Conservation (phyloP, 441 rosid genomes). For the Rhodomyrtus psidioides region DNA sequence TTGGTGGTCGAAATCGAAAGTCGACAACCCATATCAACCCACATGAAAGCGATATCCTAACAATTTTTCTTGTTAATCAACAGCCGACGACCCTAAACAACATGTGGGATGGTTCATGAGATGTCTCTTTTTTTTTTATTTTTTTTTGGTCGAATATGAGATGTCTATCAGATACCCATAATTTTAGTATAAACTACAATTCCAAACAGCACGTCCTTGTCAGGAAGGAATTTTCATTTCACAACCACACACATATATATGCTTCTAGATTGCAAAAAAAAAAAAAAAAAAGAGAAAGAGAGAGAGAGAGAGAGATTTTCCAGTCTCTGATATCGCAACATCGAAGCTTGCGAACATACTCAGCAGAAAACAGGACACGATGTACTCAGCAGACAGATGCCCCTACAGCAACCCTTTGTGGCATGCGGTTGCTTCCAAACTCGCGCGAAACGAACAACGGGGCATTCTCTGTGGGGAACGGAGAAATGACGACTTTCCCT, state of each 20-base stretch:
- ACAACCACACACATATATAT: not conserved
- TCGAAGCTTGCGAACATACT: not conserved
- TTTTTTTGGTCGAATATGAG: too few species aligned
- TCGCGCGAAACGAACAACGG: not conserved
- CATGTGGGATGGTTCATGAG: not conserved
- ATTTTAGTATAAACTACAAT: not conserved
- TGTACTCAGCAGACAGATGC: not conserved
- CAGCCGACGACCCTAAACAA: not conserved
- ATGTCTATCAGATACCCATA: not conserved
- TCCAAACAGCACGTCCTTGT: not conserved
- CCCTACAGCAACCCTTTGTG: not conserved
- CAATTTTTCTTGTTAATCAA: not conserved
- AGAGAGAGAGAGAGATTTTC: not conserved
- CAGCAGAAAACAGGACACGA: not conserved
- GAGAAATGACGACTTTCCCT: constrained; percentile 33
- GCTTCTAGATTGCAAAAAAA: not conserved
- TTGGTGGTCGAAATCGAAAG: not conserved
- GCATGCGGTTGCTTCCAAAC: not conserved
- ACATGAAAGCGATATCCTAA: not conserved
- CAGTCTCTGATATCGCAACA: not conserved
- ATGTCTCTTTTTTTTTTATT: too few species aligned
- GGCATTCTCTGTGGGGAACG: constrained; percentile 11
- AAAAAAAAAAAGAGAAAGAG: not conserved
- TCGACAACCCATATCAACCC: not conserved
- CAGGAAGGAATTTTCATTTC: not conserved